Base-by-base conservation (phyloP, 2,329 filamentous ascomycete genomes). In the Trichoderma lentiforme region DNA sequence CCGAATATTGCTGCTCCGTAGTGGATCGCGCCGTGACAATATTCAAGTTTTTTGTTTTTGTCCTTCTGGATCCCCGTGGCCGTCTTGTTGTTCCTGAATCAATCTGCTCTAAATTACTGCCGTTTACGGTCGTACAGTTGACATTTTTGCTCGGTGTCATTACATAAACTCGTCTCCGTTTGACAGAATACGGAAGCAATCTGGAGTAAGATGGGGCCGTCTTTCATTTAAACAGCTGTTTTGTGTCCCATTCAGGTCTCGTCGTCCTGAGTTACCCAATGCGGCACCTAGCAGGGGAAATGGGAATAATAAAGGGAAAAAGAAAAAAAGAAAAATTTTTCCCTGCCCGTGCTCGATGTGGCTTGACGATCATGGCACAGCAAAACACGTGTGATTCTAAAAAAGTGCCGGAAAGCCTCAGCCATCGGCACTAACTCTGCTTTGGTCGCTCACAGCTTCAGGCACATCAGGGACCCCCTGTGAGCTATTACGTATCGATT, bases 321-420 rank as follows among this genome's bases (percentile, higher is more conserved):
- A 7, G 6, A 11, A 21, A 53, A 24, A 53, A 14, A n/a, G n/a
- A 51, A 57, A 67, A 68, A 32, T 14, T 30, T 60, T 68, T 68
- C 57, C 12, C 14, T 66, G 21, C 32, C 51, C 51, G 64, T 67
- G 51, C 51, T 58, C 64, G 51, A 67, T 67, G 64, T 67, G 64
- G 51, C 64, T 67, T 60, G 66, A 39, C 56, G 66, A 60, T 69
- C 53, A 58, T 51, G 36, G 66, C 56, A 53, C 21, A 32, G 56
- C 56, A 67, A 57, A 58, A 57, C 64, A 67, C 64, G 64, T 67
- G 64, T 43, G 64, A 57, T 67, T 34, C 64, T 67, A 67, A 67
- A 57, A 67, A 58, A 18, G 51, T 57, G 24, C 36, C 64, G 32
- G 53, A 24, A 57, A 57, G 64, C 64, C 32, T 56, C 51, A 57